Base-by-base conservation (phyloP, 1,284 basidiomycete genomes). In the Austropuccinia psidii region DNA sequence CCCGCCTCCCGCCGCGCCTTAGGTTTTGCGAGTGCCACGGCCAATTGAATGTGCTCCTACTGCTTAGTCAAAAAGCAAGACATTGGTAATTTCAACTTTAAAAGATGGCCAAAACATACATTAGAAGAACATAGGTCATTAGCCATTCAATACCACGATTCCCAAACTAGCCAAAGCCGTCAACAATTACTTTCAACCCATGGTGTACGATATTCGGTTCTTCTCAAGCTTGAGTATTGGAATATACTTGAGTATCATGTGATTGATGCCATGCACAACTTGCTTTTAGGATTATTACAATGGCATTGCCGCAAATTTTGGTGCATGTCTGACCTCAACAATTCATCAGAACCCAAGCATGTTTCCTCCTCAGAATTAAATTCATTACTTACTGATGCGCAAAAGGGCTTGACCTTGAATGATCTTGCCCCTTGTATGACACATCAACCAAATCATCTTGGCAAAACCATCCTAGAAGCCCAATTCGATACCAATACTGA, bases 21-120 rank as follows among this genome's bases (percentile, higher is more conserved):
- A n/a, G 75, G 75, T 4, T 76, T 58, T 54, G 29, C 60, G 19
- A 31, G 37, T 11, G n/a, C 57, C 15, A 52, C 8, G 7, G 37
- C 75, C 2, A 47, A 6, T n/a, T n/a, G 8, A 6, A 65, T 74
- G 41, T 76, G 75, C 31, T 76, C 75, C 0, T 67, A 55, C 47
- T 76, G 72, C 27, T n/a, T 37, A 2, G 7, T 66, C 0, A 49
- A 73, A 6, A 62, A 70, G 8, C 8, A 27, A 8, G 4, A 61
- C 21, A 70, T 70, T 31, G 33, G 15, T 17, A 60, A 60, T 33
- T 13, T 70, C 19, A 21, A 70, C 11, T 11, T 33, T 47, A 24
- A 9, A 1, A 69, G 24, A 17, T 69, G 67, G 67, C 43, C 43
- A 19, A 35, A 24, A 15, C 17, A 35, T 6, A 50, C 55, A 39